Evolutionary conservation across 2,329 filamentous ascomycete genomes (phyloP).

Genomic region (Trichophyton schoenleinii): DNA sequence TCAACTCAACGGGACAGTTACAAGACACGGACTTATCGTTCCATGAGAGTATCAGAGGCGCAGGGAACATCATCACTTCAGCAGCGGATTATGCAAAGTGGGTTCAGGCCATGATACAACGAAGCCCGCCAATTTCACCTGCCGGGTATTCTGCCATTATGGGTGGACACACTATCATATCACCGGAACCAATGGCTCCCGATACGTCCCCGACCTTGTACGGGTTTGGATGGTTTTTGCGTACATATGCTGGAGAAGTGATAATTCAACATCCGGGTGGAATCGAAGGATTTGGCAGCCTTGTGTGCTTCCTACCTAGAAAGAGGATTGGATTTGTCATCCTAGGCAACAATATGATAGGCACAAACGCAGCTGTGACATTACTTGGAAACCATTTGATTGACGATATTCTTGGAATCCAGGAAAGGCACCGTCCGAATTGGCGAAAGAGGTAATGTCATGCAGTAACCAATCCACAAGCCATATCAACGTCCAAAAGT

Average conservation of each 20-base stretch:
- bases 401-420: constrained; percentile 29
- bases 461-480: background rate
- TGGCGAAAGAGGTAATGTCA: constrained; percentile 25
- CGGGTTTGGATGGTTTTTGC: constrained; percentile 11
- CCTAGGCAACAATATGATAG: constrained; percentile 32
- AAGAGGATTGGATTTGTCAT: constrained; percentile 32
- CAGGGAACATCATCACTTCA: constrained; percentile 21
- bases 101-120: constrained; percentile 32
- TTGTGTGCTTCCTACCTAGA: constrained; percentile 36
- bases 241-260: constrained; percentile 21
- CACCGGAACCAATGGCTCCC: constrained; percentile 4
- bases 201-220: constrained; percentile 7
- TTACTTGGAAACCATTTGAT: constrained; percentile 30
- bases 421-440: constrained; percentile 25
- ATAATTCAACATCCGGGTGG: constrained; percentile 35
- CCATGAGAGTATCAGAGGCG: constrained; percentile 9
- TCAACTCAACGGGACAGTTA: constrained; percentile 9
- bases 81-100: constrained; percentile 36
- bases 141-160: constrained; percentile 6
- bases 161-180: constrained; percentile 7
- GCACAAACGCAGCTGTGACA: constrained; percentile 24
- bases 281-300: constrained; percentile 35
- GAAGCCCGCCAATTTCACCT: constrained; percentile 7
- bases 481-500: background rate
- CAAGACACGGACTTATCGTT: constrained; percentile 10